These are phyloP conservation scores for Chimonanthus praecox DNA, from an alignment of 164 flowering plant species.

Conservation along the genomic window DNA sequence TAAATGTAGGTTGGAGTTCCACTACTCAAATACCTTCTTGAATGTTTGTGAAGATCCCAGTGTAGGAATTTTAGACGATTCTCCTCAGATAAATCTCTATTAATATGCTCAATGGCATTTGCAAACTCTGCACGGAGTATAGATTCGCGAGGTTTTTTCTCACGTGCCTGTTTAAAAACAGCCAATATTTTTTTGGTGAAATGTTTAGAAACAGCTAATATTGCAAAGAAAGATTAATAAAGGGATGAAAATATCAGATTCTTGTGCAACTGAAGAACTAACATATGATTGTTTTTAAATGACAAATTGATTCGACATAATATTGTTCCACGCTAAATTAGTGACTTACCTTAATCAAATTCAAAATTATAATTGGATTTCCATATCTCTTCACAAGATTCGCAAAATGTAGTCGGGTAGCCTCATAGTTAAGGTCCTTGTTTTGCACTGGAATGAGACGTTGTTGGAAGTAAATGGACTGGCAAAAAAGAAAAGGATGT, in stretches of 20 bases:
- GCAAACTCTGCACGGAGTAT: conserved; percentile 92
- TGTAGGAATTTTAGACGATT: conserved; percentile 72
- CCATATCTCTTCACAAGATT: conserved; percentile 92
- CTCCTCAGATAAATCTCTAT: conserved; percentile 56
- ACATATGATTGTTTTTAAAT: not conserved
- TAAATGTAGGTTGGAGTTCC: not conserved
- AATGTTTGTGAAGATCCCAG: conserved; percentile 81
- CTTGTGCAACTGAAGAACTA: not conserved
- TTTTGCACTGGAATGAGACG: conserved; percentile 56
- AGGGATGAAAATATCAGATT: not conserved
- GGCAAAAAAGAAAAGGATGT: not conserved
- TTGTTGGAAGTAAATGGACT: conserved; percentile 8
- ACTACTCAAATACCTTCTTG: conserved; percentile 49
- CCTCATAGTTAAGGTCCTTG: conserved; percentile 70
- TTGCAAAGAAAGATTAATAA: not conserved
- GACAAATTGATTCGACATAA: not conserved
- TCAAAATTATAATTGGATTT: conserved; percentile 78
- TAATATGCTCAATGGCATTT: conserved; percentile 69
- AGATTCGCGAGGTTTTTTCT: conserved; percentile 89
- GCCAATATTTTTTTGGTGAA: not conserved
- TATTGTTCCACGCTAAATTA: not conserved
- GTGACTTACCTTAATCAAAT: conserved; percentile 77
- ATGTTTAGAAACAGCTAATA: conserved; percentile 16
- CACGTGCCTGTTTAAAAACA: conserved; percentile 47
- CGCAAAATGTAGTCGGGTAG: conserved; percentile 85